These are phyloP conservation scores for Silene conica DNA, from an alignment of 148 eudicot genomes.

Conservation along the genomic window DNA sequence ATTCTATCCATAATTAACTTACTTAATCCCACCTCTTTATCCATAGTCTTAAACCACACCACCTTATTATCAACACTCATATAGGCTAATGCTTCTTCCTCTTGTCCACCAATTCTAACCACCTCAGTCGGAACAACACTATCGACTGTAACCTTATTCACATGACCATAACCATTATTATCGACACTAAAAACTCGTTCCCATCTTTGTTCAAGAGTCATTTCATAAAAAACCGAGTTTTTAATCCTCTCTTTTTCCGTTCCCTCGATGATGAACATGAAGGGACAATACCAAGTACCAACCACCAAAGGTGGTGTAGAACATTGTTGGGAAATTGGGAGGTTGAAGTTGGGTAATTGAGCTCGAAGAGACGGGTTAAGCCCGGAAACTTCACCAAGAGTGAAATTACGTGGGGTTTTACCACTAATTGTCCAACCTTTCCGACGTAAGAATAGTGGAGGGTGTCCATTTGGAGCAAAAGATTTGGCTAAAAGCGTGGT, in stretches of 20 bases:
- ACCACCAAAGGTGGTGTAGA: slow-evolving; percentile 34
- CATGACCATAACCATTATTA: slow-evolving; percentile 18
- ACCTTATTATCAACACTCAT: slow-evolving; percentile 25
- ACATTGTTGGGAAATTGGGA: slow-evolving; percentile 25
- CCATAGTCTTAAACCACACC: slow-evolving; percentile 37
- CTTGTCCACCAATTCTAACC: slow-evolving; percentile 29
- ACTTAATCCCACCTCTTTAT: slow-evolving; percentile 44
- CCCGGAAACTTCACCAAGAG: slow-evolving; percentile 52
- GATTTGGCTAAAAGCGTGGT: slow-evolving; percentile 41
- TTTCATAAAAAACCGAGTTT: slow-evolving; percentile 45
- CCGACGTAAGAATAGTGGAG: slow-evolving; percentile 49
- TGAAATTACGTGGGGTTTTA: slow-evolving; percentile 28
- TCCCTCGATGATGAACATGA: slow-evolving; percentile 57
- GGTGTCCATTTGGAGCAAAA: slow-evolving; percentile 44
- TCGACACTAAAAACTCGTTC: slow-evolving; percentile 44
- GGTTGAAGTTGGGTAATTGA: slow-evolving; percentile 40
- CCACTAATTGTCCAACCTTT: slow-evolving; percentile 34
- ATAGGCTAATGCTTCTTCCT: slow-evolving; percentile 29
- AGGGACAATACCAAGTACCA: slow-evolving; percentile 77
- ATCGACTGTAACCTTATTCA: slow-evolving; percentile 34
- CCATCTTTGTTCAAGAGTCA: slow-evolving; percentile 72
- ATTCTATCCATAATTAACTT: slow-evolving; percentile 47
- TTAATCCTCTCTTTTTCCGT: slow-evolving; percentile 39
- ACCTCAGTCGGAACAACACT: slow-evolving; percentile 36
- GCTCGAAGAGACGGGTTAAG: slow-evolving; percentile 46